Evolutionary conservation across 495 filamentous ascomycete species (phyloP).

Genomic region (Astrothelium subdiscretum): DNA sequence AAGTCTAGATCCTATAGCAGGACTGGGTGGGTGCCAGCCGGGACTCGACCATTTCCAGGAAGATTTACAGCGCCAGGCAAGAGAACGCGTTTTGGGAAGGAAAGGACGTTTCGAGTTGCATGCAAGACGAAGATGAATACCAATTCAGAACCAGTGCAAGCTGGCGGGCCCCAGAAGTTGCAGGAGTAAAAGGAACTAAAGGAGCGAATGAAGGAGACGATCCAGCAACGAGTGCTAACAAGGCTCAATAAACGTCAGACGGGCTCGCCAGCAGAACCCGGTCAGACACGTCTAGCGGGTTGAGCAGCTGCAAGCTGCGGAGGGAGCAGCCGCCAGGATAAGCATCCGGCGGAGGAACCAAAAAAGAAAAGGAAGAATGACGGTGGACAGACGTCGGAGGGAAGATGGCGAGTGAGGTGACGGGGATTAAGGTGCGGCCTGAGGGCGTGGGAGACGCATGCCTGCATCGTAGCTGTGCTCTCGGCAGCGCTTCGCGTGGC

Average conservation of each 20-base stretch:
- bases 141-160: background rate
- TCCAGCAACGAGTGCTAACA: background rate
- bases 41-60: constrained; percentile 2
- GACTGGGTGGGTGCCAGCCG: background rate
- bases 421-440: background rate
- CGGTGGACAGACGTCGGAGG: background rate
- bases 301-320: background rate
- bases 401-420: background rate
- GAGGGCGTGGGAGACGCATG: background rate
- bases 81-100: constrained; percentile 1
- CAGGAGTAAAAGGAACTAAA: constrained; percentile 1
- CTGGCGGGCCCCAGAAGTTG: background rate
- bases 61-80: background rate
- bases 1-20: constrained; percentile 1
- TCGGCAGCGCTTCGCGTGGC: background rate
- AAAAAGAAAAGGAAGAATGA: constrained; percentile 2
- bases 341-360: background rate
- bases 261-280: background rate
- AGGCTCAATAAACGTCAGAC: constrained; percentile 1
- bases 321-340: background rate
- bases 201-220: background rate
- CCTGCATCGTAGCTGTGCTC: background rate
- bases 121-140: background rate
- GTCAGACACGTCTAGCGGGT: background rate
- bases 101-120: constrained; percentile 2